A percentile compares a stretch with the other conserved stretches of the same genome.
phyloP scores from a whole-genome alignment of 1,139 yeast genomes.

The Yamadazyma membranifaciens region DNA sequence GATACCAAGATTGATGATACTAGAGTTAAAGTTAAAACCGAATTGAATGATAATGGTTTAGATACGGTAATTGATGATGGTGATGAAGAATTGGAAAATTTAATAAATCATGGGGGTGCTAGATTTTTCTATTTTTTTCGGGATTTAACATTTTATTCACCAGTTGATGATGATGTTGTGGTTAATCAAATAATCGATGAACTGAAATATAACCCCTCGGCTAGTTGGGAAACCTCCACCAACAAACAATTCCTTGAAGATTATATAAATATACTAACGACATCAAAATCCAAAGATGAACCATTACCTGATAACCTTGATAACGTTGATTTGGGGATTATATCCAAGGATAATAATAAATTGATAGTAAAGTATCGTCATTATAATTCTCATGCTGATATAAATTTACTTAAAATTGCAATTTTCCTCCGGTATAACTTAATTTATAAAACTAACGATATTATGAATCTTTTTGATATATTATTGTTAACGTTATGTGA shows the following conservation, averaged over 20 bases:
- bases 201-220: not conserved
- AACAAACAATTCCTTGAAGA: not conserved
- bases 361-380: constrained; percentile 7
- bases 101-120: constrained; percentile 2
- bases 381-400: constrained; percentile 3
- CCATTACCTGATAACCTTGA: not conserved
- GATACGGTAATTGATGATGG: not conserved
- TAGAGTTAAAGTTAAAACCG: constrained; percentile 8
- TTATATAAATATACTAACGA: not conserved
- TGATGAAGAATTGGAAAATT: constrained; percentile 1
- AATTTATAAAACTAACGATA: not conserved
- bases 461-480: constrained; percentile 1
- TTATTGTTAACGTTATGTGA: constrained; percentile 18
- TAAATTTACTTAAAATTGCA: constrained; percentile 8
- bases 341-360: not conserved
- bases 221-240: not conserved
- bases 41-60: constrained; percentile 30
- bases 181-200: not conserved
- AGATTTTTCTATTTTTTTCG: constrained; percentile 6
- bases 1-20: constrained; percentile 2
- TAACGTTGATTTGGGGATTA: constrained; percentile 2
- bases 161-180: not conserved
- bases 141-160: not conserved
- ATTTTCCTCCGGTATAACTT: constrained; percentile 8
- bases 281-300: not conserved